Conservation (phyloP, 108 stramenopile species). For the Nannochloropsis gaditana region DNA sequence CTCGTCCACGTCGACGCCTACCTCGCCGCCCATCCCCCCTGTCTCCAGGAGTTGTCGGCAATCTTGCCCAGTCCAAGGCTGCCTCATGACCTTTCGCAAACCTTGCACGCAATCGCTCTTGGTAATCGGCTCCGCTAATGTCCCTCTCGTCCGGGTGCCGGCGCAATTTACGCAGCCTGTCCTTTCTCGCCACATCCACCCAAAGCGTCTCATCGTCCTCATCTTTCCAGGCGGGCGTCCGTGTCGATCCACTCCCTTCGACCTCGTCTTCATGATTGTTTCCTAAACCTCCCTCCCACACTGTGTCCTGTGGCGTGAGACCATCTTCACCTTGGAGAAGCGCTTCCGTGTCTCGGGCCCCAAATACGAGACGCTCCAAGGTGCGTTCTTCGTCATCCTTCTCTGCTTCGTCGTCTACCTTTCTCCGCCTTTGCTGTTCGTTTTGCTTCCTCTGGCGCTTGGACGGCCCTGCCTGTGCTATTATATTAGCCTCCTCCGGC, state of each 20-base stretch:
- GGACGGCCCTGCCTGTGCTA: not conserved
- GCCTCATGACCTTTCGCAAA: not conserved
- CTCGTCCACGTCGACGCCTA: not conserved
- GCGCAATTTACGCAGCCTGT: not conserved
- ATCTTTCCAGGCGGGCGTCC: not conserved
- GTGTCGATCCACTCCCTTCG: not conserved
- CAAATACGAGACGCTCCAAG: not conserved
- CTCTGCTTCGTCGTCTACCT: not conserved
- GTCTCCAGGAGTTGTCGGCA: not conserved
- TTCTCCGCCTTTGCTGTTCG: not conserved
- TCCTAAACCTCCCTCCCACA: not conserved
- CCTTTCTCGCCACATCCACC: not conserved
- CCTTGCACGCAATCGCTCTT: not conserved
- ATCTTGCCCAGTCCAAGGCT: not conserved
- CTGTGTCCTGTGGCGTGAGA: not conserved
- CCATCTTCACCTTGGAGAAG: not conserved
- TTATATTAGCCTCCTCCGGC: not conserved
- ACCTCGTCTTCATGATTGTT: not conserved
- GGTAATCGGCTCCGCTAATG: not conserved
- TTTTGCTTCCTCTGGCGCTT: conserved; percentile 19
- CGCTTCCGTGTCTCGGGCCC: not conserved
- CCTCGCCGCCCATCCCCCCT: not conserved
- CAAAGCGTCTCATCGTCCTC: not conserved
- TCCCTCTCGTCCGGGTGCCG: not conserved
- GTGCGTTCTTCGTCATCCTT: not conserved